Evolutionary conservation across 106 monocot species (phyloP), one percentile per base, ranked within the genome.

Genomic region (Amphibolis antarctica): DNA sequence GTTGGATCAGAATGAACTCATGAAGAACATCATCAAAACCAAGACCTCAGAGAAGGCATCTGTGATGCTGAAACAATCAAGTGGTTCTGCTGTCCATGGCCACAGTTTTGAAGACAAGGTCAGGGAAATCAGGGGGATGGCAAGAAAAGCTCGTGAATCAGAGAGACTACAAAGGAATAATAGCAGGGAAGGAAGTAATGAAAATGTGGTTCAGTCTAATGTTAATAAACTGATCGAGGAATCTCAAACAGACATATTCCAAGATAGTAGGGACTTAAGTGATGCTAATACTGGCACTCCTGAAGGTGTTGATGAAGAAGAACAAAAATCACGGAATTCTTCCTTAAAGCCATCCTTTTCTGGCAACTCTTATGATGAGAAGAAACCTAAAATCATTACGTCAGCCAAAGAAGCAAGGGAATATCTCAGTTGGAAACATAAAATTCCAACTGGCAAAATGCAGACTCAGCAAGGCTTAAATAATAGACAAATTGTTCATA

Each of bases 341-440:
- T 52, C 66, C 15, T 65, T 55, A 59, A 46, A 57, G 5, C 25
- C n/a, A 46, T 63, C 62, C 47, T 46, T 43, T 58, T 66, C 36
- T 18, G 55, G 24, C 31, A 60, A 55, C 12, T 56, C 10, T 21
- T 46, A 67, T 43, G 12, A 27, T 53, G 50, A 42, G 53, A 28
- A 22, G 13, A 77, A 76, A 46, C 76, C 76, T 36, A 83, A 69
- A 56, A 70, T 83, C 43, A 80, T 90, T 71, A 75, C 31, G 42
- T 90, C 85, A 43, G 73, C 83, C 26, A 76, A 71, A 60, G 76
- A 90, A 71, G 90, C 85, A 30, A 83, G 73, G 44, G 78, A 86
- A 31, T 90, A 74, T 59, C 83, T 90, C 59, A 57, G 36, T 57
- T n/a, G 42, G 67, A 85, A 69, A 57, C n/a, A 47, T 46, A 48